Conservation (phyloP, 2,329 filamentous ascomycete genomes). For the Pestalotiopsis sp. region DNA sequence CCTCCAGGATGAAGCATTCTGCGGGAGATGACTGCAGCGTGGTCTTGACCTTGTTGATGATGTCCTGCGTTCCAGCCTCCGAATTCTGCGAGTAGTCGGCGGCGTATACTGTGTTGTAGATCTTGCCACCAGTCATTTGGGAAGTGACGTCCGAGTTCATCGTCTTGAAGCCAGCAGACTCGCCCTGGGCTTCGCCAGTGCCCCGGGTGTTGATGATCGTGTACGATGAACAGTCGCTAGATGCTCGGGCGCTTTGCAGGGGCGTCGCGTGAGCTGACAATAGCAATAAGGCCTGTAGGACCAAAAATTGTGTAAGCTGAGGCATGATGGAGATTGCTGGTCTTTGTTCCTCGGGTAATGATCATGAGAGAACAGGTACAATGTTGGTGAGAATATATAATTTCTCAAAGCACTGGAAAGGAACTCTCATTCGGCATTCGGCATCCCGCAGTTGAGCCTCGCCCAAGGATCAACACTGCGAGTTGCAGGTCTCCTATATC, state of each 20-base stretch:
- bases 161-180: conserved; percentile 10
- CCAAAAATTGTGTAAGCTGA: background rate
- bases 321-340: background rate
- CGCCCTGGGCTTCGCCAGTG: conserved; percentile 13
- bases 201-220: conserved; percentile 18
- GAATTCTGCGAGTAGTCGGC: conserved; percentile 14
- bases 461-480: background rate
- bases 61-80: conserved; percentile 14
- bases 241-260: background rate
- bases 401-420: background rate
- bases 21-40: conserved; percentile 4
- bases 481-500: background rate
- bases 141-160: conserved; percentile 12
- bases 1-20: conserved; percentile 16
- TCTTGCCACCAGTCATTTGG: conserved; percentile 11
- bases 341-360: background rate
- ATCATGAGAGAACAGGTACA: background rate
- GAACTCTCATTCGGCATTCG: background rate
- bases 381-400: background rate
- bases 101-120: conserved; percentile 17
- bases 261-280: conserved; percentile 3
- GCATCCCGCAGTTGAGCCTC: background rate
- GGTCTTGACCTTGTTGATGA: conserved; percentile 13
- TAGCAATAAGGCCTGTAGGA: background rate
- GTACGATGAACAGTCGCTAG: conserved; percentile 14